A percentile compares a stretch with the other conserved stretches of the same genome.
These are phyloP conservation scores for Spongospora subterranea DNA, from an alignment of 208 protist genomes.

Conservation along the genomic window DNA sequence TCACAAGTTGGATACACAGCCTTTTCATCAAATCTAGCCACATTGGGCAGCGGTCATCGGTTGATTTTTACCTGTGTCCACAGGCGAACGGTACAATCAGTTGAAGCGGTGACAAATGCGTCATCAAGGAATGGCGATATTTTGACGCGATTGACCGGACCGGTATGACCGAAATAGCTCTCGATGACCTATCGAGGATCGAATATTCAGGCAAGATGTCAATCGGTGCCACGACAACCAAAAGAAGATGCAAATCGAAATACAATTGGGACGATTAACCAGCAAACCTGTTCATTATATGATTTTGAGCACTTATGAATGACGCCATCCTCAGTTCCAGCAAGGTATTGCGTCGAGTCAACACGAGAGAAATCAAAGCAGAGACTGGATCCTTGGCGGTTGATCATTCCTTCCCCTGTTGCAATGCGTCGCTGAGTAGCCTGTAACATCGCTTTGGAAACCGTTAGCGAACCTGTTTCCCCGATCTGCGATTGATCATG, in stretches of 20 bases:
- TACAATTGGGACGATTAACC: neutral
- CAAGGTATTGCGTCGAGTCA: constrained; percentile 87
- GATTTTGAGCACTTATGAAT: constrained; percentile 93
- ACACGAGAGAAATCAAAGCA: constrained; percentile 87
- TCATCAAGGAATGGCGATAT: constrained; percentile 85
- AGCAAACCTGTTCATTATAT: constrained; percentile 81
- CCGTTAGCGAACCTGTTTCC: neutral
- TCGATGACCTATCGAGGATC: constrained; percentile 89
- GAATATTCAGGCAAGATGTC: too few species aligned
- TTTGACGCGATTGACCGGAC: constrained; percentile 87
- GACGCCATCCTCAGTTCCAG: constrained; percentile 90
- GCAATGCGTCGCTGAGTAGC: neutral
- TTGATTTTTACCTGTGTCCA: constrained; percentile 74
- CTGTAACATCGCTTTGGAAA: neutral
- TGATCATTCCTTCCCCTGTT: constrained; percentile 83
- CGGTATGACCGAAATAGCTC: constrained; percentile 86
- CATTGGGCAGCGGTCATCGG: neutral
- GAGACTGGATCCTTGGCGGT: constrained; percentile 87
- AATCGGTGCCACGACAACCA: too few species aligned
- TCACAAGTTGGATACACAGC: too few species aligned
- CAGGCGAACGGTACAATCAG: constrained; percentile 92
- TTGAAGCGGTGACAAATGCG: constrained; percentile 89
- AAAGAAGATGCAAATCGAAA: neutral
- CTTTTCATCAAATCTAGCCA: neutral
- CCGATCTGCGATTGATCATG: constrained; percentile 66